Conservation (phyloP, 2,329 filamentous ascomycete genomes). For the Coleophoma cylindrospora region DNA sequence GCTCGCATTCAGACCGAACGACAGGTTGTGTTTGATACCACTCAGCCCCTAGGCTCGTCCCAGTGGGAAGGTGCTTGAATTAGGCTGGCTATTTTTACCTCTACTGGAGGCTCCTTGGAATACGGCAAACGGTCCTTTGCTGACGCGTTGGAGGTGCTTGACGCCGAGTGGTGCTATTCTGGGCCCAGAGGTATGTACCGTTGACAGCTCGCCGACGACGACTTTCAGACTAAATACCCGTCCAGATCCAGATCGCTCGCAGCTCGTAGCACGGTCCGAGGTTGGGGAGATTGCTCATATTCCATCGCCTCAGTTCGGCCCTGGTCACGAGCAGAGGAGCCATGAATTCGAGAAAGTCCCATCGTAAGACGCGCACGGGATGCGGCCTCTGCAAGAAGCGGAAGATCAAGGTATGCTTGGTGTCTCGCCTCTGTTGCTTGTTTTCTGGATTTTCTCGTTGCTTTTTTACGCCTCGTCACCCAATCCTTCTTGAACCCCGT, state of each 20-base stretch:
- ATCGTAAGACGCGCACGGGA: conserved; percentile 32
- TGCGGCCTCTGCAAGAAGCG: conserved; percentile 33
- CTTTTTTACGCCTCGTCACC: background rate
- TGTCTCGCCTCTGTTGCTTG: background rate
- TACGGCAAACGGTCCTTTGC: background rate
- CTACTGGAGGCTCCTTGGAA: no score
- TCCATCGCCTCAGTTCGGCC: background rate
- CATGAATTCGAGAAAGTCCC: conserved; percentile 17
- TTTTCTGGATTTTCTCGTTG: background rate
- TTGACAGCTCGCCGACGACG: background rate
- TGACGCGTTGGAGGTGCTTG: background rate
- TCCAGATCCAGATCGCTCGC: conserved; percentile 3
- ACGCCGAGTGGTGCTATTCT: background rate
- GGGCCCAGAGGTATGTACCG: background rate
- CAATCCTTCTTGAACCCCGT: background rate
- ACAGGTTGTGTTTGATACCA: no score
- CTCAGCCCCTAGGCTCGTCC: no score
- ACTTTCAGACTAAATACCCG: background rate
- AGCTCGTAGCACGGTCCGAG: background rate
- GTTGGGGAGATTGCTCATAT: background rate
- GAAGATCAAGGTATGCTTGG: conserved; percentile 32
- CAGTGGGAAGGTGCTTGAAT: no score
- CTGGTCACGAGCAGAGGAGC: background rate
- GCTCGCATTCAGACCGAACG: no score
- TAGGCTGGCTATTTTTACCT: no score